A percentile compares a stretch with the other conserved stretches of the same genome.
Evolutionary conservation across 306 rosid genomes (phyloP).

Genomic region (Sindora glabra): DNA sequence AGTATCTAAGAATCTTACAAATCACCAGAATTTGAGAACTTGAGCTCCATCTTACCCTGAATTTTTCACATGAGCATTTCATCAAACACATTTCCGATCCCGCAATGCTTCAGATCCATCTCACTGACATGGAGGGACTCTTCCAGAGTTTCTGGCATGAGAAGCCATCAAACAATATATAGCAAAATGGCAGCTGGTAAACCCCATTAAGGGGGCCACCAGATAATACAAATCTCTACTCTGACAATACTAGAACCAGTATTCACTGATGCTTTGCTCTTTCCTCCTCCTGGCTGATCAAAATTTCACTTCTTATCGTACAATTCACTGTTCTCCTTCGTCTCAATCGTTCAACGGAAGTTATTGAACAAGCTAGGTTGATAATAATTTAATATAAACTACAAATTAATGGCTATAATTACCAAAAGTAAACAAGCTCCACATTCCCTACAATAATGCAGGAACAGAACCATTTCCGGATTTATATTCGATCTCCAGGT

Average conservation of each 20-base stretch:
- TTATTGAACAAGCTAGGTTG: slow-evolving; percentile 14
- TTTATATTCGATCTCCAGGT: slow-evolving; percentile 19
- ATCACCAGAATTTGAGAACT: no score
- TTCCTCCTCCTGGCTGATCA: no score
- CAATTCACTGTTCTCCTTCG: neutral
- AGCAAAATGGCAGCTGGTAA: neutral
- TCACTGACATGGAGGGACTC: no score
- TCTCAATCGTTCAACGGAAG: slow-evolving; percentile 1
- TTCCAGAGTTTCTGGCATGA: no score
- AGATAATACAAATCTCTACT: neutral
- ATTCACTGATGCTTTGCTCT: neutral
- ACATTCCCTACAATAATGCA: slow-evolving; percentile 17
- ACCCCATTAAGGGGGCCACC: neutral
- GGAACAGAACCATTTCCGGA: slow-evolving; percentile 39
- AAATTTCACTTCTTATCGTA: neutral
- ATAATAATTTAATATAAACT: neutral
- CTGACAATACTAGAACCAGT: slow-evolving; percentile 1
- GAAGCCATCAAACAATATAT: neutral
- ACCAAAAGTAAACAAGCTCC: neutral
- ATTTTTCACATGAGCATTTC: neutral
- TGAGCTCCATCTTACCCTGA: no score
- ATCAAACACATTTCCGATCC: no score
- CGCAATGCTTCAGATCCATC: no score
- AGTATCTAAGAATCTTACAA: no score
- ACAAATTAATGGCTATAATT: neutral